Evolutionary conservation across 163 green algal species (phyloP).

Genomic region (Chlamydomonas reinhardtii): DNA sequence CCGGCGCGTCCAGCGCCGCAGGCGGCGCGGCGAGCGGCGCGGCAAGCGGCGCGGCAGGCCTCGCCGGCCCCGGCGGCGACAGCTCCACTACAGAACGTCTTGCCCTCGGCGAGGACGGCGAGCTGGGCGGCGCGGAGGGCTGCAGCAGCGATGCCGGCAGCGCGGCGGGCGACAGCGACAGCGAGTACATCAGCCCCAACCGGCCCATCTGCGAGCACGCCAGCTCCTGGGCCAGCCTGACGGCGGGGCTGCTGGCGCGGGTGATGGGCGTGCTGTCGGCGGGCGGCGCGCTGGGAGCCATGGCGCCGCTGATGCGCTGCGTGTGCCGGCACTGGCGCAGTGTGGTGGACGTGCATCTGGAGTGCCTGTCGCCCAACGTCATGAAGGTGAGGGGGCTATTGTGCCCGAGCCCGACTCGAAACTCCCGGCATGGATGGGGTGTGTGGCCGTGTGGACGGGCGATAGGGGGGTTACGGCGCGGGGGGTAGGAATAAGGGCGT

Average conservation of each 20-base stretch:
- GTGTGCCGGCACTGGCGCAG: slow-evolving; percentile 70
- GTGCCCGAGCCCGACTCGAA: too few species aligned
- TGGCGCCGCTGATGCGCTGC: slow-evolving; percentile 38
- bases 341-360: slow-evolving; percentile 62
- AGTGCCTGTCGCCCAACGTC: slow-evolving; percentile 54
- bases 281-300: slow-evolving; percentile 13
- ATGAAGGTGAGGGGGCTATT: slow-evolving; percentile 45
- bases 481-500: too few species aligned
- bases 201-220: slow-evolving; percentile 26
- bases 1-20: neutral
- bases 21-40: neutral
- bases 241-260: slow-evolving; percentile 61
- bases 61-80: neutral
- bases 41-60: neutral
- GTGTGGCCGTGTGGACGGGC: too few species aligned
- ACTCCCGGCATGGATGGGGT: too few species aligned
- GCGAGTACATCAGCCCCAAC: slow-evolving; percentile 36
- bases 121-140: neutral
- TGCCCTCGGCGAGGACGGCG: neutral
- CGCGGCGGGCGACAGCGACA: neutral
- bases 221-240: slow-evolving; percentile 50
- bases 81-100: slow-evolving; percentile 1
- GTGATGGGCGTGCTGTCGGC: slow-evolving; percentile 57
- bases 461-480: too few species aligned
- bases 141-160: neutral